Conservation (phyloP, 768 basidiomycete species). For the Tubosaeta brunneosetosa region DNA sequence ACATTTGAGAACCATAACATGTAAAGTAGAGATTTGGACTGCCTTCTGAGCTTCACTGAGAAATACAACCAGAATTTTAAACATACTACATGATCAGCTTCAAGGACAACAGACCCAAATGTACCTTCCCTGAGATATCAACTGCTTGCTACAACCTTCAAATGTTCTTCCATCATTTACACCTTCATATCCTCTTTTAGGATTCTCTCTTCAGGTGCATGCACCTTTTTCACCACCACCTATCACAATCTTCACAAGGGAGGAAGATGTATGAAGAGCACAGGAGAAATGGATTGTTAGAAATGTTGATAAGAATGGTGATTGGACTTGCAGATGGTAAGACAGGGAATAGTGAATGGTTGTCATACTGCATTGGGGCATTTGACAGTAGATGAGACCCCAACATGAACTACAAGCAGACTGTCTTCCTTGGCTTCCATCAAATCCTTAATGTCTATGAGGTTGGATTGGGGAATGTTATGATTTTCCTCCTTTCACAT, state of each 20-base stretch:
- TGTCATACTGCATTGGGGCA: conserved; percentile 44
- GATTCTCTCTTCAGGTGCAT: conserved; percentile 45
- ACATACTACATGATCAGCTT: background rate
- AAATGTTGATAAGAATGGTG: too few species aligned
- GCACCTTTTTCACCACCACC: conserved; percentile 29
- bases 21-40: conserved; percentile 54
- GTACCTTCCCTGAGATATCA: conserved; percentile 92
- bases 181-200: conserved; percentile 61
- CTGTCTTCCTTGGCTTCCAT: conserved; percentile 23
- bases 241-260: background rate
- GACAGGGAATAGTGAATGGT: conserved; percentile 43
- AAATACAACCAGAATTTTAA: conserved; percentile 7
- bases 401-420: conserved; percentile 34
- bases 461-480: conserved; percentile 25
- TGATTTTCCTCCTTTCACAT: too few species aligned
- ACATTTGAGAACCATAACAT: conserved; percentile 81
- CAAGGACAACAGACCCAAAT: conserved; percentile 69
- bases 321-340: conserved; percentile 28
- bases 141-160: conserved; percentile 63
- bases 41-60: conserved; percentile 89
- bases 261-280: too few species aligned
- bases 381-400: conserved; percentile 41
- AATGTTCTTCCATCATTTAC: conserved; percentile 68
- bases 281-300: too few species aligned
- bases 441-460: conserved; percentile 25